Percentiles rank a stretch among this genome's conserved stretches.
phyloP scores from a whole-genome alignment of 169 alveolate species.

The Sarcocystis neurona region DNA sequence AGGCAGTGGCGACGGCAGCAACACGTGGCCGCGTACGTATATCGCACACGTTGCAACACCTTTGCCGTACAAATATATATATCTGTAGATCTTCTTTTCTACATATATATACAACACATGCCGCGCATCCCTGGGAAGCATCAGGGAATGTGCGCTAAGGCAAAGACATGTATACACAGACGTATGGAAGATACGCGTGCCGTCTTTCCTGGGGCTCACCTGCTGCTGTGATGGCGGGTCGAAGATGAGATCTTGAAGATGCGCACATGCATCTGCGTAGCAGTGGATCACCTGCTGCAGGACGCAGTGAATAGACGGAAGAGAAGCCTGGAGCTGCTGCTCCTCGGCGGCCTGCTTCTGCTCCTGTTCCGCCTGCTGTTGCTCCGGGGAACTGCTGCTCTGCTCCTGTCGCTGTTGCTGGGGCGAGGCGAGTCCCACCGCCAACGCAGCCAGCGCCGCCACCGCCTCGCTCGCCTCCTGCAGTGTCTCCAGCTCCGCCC shows the following conservation, averaged over 20 bases:
- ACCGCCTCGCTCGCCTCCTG: constrained; percentile 27
- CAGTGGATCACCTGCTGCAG: neutral
- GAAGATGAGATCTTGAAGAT: no score
- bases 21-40: no score
- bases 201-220: no score
- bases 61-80: neutral
- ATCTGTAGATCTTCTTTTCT: neutral
- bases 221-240: no score
- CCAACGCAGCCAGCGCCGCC: constrained; percentile 36
- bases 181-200: no score
- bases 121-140: neutral
- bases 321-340: no score
- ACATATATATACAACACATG: neutral
- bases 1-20: no score
- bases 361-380: neutral
- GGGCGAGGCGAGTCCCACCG: neutral
- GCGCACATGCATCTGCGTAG: neutral
- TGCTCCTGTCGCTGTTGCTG: neutral
- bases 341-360: neutral
- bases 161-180: no score
- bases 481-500: constrained; percentile 1
- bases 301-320: neutral
- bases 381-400: neutral
- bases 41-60: no score
- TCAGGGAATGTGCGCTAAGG: no score